These are phyloP conservation scores for Microbotryum saponariae DNA, from an alignment of 1,284 basidiomycete species.

Conservation along the genomic window DNA sequence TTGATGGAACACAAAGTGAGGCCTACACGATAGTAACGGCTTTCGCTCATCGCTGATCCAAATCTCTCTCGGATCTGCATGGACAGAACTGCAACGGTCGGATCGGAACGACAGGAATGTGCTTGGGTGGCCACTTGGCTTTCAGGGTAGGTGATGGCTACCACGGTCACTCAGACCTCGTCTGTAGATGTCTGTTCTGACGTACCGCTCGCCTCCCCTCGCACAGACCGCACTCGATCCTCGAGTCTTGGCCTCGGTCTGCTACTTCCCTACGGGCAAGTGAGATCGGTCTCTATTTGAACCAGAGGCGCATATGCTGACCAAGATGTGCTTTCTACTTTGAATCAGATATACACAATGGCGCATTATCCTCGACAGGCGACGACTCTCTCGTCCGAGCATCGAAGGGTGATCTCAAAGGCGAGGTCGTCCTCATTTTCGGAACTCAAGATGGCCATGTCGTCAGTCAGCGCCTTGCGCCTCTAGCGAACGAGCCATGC, in stretches of 20 bases:
- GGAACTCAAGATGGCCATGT: constrained; percentile 66
- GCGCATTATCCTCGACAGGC: constrained; percentile 47
- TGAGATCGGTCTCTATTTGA: not conserved
- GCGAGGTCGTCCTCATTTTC: constrained; percentile 85
- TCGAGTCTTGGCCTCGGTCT: constrained; percentile 72
- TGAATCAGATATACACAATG: constrained; percentile 29
- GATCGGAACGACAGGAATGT: constrained; percentile 56
- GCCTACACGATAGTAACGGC: constrained; percentile 70
- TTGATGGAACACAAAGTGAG: constrained; percentile 54
- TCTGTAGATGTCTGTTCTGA: not conserved
- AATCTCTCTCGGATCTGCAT: no score
- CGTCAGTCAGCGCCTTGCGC: constrained; percentile 3
- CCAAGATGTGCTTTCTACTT: not conserved
- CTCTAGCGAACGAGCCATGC: not conserved
- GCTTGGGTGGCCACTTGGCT: constrained; percentile 69
- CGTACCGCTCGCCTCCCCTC: constrained; percentile 1
- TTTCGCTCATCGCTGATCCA: constrained; percentile 55
- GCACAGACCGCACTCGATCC: constrained; percentile 71
- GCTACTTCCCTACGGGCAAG: constrained; percentile 81
- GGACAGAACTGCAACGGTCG: constrained; percentile 70
- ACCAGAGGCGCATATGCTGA: not conserved
- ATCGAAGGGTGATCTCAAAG: constrained; percentile 68
- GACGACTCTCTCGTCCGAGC: constrained; percentile 74
- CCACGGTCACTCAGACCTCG: not conserved
- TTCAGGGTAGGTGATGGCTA: constrained; percentile 6